These are phyloP conservation scores for Colletotrichum aenigma DNA, from an alignment of 2,329 filamentous ascomycete species.

Conservation along the genomic window DNA sequence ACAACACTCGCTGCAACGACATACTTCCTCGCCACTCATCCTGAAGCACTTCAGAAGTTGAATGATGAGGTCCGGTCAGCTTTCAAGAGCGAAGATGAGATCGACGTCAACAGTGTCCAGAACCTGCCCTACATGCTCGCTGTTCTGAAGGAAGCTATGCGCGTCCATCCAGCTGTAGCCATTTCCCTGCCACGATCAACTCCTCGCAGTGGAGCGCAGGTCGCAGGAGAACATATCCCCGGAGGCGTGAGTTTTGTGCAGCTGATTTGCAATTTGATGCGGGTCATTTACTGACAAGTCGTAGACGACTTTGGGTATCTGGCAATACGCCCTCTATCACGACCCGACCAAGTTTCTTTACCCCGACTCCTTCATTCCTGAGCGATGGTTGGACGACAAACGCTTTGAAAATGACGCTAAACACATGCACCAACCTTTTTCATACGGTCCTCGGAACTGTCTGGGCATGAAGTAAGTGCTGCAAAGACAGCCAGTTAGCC, in stretches of 20 bases:
- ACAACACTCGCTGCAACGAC: constrained; percentile 44
- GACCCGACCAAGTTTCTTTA: constrained; percentile 47
- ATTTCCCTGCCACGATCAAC: constrained; percentile 28
- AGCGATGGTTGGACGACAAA: constrained; percentile 43
- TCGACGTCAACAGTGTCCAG: constrained; percentile 33
- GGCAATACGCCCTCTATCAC: constrained; percentile 48
- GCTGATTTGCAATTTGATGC: neutral
- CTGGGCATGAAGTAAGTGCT: constrained; percentile 19
- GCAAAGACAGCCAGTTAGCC: constrained; percentile 17
- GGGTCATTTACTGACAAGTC: neutral
- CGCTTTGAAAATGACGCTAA: constrained; percentile 3
- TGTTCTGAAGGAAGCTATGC: constrained; percentile 43
- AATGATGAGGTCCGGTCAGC: constrained; percentile 40
- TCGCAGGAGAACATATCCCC: constrained; percentile 33
- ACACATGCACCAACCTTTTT: constrained; percentile 1
- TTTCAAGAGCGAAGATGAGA: constrained; percentile 40
- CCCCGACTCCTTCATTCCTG: constrained; percentile 48
- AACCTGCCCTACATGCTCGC: constrained; percentile 42
- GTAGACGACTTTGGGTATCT: constrained; percentile 43
- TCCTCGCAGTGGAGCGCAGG: constrained; percentile 32
- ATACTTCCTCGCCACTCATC: constrained; percentile 40
- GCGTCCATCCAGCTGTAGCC: constrained; percentile 32
- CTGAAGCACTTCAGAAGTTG: constrained; percentile 31
- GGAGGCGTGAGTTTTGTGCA: constrained; percentile 30
- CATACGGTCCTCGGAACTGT: constrained; percentile 4